These are phyloP conservation scores for Ganoderma leucocontextum DNA, from an alignment of 1,284 basidiomycete genomes.

Conservation along the genomic window DNA sequence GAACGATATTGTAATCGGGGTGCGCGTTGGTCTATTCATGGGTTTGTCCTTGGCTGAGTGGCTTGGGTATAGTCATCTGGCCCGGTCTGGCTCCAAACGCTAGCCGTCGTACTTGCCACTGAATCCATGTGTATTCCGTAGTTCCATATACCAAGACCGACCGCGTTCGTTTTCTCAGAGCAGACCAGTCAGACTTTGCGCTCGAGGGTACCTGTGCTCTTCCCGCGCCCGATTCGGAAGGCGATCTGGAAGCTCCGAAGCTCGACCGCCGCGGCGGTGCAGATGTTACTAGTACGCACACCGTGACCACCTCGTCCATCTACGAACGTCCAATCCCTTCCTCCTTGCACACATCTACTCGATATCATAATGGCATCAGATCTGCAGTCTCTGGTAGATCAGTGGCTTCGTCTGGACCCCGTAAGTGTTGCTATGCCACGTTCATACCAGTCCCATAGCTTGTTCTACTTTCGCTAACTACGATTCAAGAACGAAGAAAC, in stretches of 20 bases:
- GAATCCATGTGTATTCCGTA: background rate
- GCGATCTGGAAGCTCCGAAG: background rate
- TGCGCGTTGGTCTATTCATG: constrained; percentile 1
- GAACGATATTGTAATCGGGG: constrained; percentile 7
- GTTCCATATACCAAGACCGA: background rate
- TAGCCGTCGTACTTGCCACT: background rate
- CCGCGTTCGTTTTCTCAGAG: background rate
- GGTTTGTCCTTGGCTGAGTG: background rate
- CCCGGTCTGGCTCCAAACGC: background rate
- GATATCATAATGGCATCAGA: background rate
- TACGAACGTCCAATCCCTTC: background rate
- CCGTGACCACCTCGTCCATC: background rate
- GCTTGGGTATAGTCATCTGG: background rate
- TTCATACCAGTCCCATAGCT: background rate
- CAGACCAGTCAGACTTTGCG: too few species aligned
- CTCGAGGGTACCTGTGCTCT: too few species aligned
- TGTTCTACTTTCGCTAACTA: background rate
- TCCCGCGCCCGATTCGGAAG: background rate
- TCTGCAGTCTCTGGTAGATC: constrained; percentile 54
- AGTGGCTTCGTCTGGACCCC: constrained; percentile 66
- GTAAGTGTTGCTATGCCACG: constrained; percentile 41
- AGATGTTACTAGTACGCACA: background rate
- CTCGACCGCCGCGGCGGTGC: background rate
- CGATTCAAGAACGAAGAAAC: constrained; percentile 38
- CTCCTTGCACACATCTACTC: background rate